Percentiles rank a stretch among this genome's conserved stretches.
Evolutionary conservation across 2,329 filamentous ascomycete species (phyloP).

Genomic region (Aspergillus carbonarius): DNA sequence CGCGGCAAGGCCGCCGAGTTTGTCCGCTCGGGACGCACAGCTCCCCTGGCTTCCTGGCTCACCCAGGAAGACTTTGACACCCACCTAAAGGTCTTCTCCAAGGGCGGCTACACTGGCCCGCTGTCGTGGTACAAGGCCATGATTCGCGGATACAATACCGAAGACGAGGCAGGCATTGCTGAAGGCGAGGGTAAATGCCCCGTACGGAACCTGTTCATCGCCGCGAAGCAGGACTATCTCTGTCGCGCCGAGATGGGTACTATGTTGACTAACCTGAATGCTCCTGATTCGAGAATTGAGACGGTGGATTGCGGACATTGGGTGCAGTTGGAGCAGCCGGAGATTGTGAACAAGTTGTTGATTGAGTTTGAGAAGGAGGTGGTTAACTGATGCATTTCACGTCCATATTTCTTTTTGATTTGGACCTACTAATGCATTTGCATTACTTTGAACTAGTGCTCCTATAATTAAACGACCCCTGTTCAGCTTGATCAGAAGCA

Average conservation of each 20-base stretch:
- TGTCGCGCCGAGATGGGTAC: conserved; percentile 2
- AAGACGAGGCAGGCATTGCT: not conserved
- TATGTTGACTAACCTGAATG: conserved; percentile 13
- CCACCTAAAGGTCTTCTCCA: not conserved
- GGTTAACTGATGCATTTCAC: not conserved
- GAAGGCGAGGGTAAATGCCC: not conserved
- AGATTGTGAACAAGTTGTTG: conserved; percentile 24
- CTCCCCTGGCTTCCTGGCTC: not conserved
- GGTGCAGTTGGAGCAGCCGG: conserved; percentile 25
- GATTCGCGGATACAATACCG: not conserved
- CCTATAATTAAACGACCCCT: too few species aligned
- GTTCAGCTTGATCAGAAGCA: too few species aligned
- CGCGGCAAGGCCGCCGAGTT: not conserved
- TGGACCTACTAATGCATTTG: too few species aligned
- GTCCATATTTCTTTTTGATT: too few species aligned
- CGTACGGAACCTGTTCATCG: not conserved
- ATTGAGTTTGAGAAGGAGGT: conserved; percentile 16
- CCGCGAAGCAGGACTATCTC: not conserved
- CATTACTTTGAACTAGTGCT: too few species aligned
- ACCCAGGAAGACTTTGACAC: not conserved
- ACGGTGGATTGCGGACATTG: conserved; percentile 22
- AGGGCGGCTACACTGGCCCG: not conserved
- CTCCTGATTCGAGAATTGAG: conserved; percentile 18
- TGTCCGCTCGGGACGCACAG: not conserved
- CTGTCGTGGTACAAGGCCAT: not conserved